Conservation (phyloP, 1,284 basidiomycete species). For the Rhodotorula sp. region DNA sequence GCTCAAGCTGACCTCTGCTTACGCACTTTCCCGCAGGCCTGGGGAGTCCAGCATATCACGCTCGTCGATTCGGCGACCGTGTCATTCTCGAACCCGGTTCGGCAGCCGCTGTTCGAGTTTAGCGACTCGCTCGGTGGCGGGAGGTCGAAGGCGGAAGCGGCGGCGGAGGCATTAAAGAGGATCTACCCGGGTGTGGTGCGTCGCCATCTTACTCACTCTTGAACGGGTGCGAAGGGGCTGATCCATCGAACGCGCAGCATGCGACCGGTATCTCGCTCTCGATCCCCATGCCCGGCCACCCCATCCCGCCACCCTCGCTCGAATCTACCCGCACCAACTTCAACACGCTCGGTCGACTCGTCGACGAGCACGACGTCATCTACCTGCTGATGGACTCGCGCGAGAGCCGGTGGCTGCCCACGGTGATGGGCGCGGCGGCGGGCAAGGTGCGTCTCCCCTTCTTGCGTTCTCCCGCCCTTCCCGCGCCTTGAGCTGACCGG, state of each 20-base stretch:
- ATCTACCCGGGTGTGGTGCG: conserved; percentile 90
- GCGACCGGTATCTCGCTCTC: conserved; percentile 72
- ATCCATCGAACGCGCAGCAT: conserved; percentile 59
- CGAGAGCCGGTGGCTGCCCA: conserved; percentile 94
- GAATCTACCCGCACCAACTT: conserved; percentile 69
- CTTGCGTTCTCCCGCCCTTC: too few relatives aligned
- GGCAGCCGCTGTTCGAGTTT: conserved; percentile 94
- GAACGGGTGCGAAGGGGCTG: too few relatives aligned
- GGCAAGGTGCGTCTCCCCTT: conserved; percentile 63
- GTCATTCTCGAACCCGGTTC: conserved; percentile 94
- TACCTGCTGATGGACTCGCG: conserved; percentile 98
- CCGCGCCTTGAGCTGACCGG: background rate
- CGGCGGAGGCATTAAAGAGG: conserved; percentile 79
- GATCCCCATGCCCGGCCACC: conserved; percentile 98
- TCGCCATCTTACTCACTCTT: conserved; percentile 28
- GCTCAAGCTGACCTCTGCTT: background rate
- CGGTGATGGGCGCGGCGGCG: conserved; percentile 77
- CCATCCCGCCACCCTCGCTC: conserved; percentile 61
- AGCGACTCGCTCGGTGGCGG: conserved; percentile 91
- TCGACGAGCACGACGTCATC: conserved; percentile 82
- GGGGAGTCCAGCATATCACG: conserved; percentile 92
- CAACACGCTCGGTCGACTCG: conserved; percentile 68
- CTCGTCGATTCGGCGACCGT: conserved; percentile 88
- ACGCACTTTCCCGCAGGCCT: conserved; percentile 62
- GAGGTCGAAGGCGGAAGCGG: conserved; percentile 88